phyloP scores from a whole-genome alignment of 2,329 filamentous ascomycete species.

The Dryadomyces sulphureus region DNA sequence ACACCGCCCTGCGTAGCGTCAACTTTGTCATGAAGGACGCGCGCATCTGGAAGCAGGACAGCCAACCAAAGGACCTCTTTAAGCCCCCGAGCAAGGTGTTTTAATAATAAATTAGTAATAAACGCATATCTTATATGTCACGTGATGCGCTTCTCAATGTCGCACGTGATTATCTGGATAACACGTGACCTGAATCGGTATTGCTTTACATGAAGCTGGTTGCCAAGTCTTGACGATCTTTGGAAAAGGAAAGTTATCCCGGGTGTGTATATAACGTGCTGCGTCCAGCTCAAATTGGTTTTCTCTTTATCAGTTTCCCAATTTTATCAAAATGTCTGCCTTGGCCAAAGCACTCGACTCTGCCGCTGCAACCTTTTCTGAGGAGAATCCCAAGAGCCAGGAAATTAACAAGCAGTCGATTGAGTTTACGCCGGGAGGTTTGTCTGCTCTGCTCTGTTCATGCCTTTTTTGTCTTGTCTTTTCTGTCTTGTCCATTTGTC shows the following conservation, averaged over 20 bases:
- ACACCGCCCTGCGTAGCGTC: constrained; percentile 27
- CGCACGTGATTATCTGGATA: too few relatives aligned
- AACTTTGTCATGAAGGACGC: constrained; percentile 44
- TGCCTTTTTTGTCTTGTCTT: too few relatives aligned
- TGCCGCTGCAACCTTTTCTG: neutral
- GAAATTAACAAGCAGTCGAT: neutral
- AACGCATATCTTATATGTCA: too few relatives aligned
- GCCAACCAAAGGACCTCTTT: constrained; percentile 5
- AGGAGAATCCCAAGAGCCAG: neutral
- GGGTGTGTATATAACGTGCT: too few relatives aligned
- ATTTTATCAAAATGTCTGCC: too few relatives aligned
- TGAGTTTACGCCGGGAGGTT: neutral
- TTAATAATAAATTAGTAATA: neutral
- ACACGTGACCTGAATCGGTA: too few relatives aligned
- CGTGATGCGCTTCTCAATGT: neutral
- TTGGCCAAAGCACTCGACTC: neutral
- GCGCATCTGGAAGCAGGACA: constrained; percentile 28
- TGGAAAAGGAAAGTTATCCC: too few relatives aligned
- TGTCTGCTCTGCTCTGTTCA: neutral
- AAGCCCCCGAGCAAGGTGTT: neutral
- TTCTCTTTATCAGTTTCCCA: too few relatives aligned
- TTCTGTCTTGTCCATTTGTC: too few relatives aligned
- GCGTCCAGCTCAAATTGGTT: too few relatives aligned
- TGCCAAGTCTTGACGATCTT: too few relatives aligned
- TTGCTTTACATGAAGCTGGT: neutral